Conservation (phyloP, 164 flowering plant species). For the Platanus orientalis region DNA sequence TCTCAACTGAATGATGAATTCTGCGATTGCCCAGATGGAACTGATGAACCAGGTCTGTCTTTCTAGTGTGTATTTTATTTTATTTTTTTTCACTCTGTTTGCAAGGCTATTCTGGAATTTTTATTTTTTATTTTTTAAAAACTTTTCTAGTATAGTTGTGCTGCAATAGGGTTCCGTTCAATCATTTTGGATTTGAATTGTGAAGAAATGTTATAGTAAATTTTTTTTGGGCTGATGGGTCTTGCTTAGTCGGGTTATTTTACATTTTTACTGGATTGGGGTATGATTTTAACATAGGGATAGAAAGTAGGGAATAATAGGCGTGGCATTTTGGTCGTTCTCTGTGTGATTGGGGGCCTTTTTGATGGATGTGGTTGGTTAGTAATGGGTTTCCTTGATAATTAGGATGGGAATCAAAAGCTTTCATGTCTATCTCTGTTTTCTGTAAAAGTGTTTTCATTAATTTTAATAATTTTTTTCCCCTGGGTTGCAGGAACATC, state of each 20-base stretch:
- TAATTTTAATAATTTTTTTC: background rate
- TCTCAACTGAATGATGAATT: slow-evolving; percentile 81
- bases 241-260: background rate
- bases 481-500: slow-evolving; percentile 68
- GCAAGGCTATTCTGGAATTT: background rate
- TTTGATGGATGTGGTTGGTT: background rate
- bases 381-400: background rate
- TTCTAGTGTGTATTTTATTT: background rate
- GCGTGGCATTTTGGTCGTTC: background rate
- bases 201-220: no score
- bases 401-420: background rate
- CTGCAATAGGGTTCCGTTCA: background rate
- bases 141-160: background rate
- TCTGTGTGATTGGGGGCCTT: background rate
- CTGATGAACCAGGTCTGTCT: slow-evolving; percentile 80
- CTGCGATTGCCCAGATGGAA: slow-evolving; percentile 87
- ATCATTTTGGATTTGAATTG: background rate
- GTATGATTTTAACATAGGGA: background rate
- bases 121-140: background rate
- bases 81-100: background rate
- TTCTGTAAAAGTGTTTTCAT: background rate
- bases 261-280: background rate
- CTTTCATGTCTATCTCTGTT: background rate
- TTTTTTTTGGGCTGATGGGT: background rate
- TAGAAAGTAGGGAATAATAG: background rate